A percentile compares a stretch with the other conserved stretches of the same genome.
phyloP scores from a whole-genome alignment of 352 stramenopile genomes.

The Globisporangium nodosum region DNA sequence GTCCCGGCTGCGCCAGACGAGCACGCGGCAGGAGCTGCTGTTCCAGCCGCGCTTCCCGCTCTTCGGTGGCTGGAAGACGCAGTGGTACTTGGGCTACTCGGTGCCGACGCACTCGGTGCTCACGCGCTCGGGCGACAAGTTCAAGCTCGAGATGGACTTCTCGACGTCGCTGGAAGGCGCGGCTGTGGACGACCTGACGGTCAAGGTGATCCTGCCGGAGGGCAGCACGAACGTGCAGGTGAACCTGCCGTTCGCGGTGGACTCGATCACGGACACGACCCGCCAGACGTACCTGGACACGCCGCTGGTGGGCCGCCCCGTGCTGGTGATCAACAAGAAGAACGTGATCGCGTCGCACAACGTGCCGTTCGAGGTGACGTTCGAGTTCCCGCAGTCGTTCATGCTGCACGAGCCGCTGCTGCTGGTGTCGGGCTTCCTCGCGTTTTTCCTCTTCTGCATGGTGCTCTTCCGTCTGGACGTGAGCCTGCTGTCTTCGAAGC shows the following conservation, averaged over 20 bases:
- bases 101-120: constrained; percentile 80
- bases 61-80: constrained; percentile 87
- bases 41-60: constrained; percentile 84
- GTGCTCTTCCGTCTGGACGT: constrained; percentile 79
- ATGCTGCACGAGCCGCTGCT: constrained; percentile 87
- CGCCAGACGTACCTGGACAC: constrained; percentile 86
- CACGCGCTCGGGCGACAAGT: constrained; percentile 49
- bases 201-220: constrained; percentile 87
- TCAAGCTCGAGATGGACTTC: constrained; percentile 84
- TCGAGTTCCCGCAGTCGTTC: constrained; percentile 73
- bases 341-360: constrained; percentile 85
- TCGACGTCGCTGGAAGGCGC: constrained; percentile 76
- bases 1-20: constrained; percentile 52
- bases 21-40: constrained; percentile 58
- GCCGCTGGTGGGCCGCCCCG: constrained; percentile 63
- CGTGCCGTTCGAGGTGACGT: constrained; percentile 81
- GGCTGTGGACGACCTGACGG: constrained; percentile 76
- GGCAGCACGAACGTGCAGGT: constrained; percentile 74
- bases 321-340: constrained; percentile 77
- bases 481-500: constrained; percentile 45
- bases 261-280: constrained; percentile 50
- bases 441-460: constrained; percentile 85
- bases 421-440: constrained; percentile 77
- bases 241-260: constrained; percentile 69
- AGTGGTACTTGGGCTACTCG: constrained; percentile 88